Evolutionary conservation across 108 stramenopile genomes (phyloP).

Genomic region (Skeletonema costatum): DNA sequence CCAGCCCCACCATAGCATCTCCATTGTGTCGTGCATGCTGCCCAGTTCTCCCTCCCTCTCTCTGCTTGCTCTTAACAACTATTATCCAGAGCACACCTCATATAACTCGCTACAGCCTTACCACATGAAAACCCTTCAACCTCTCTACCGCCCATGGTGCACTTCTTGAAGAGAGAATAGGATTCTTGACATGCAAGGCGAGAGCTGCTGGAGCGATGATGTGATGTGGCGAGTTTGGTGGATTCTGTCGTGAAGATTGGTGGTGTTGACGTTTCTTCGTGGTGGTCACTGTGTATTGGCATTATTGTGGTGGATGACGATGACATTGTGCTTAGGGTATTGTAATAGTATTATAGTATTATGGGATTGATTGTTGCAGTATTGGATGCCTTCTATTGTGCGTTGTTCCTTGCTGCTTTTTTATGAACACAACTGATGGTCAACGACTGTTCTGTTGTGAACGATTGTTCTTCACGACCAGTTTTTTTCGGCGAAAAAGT

Average conservation of each 20-base stretch:
- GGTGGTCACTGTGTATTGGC: not conserved
- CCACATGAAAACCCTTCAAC: slow-evolving; percentile 27
- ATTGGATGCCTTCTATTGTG: not conserved
- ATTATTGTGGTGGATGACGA: not conserved
- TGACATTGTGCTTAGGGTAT: not conserved
- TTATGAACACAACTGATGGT: not conserved
- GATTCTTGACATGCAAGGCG: slow-evolving; percentile 15
- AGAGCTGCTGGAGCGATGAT: not conserved
- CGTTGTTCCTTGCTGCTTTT: not conserved
- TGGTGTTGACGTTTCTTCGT: not conserved
- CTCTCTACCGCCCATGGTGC: slow-evolving; percentile 1
- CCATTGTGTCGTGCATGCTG: not conserved
- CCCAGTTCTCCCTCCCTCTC: not conserved
- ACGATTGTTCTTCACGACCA: no score
- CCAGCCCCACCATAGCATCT: not conserved
- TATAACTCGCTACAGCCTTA: slow-evolving; percentile 18
- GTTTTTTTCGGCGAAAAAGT: no score
- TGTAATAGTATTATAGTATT: no score
- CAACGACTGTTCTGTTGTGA: no score
- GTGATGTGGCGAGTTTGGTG: slow-evolving; percentile 1
- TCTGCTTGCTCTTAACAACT: not conserved
- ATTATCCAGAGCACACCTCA: slow-evolving; percentile 17
- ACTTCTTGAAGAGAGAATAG: slow-evolving; percentile 12
- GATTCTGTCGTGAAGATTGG: not conserved
- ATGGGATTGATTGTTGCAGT: not conserved